Evolutionary conservation across 208 protist genomes (phyloP).

Genomic region (Trypanosoma platydactyli): DNA sequence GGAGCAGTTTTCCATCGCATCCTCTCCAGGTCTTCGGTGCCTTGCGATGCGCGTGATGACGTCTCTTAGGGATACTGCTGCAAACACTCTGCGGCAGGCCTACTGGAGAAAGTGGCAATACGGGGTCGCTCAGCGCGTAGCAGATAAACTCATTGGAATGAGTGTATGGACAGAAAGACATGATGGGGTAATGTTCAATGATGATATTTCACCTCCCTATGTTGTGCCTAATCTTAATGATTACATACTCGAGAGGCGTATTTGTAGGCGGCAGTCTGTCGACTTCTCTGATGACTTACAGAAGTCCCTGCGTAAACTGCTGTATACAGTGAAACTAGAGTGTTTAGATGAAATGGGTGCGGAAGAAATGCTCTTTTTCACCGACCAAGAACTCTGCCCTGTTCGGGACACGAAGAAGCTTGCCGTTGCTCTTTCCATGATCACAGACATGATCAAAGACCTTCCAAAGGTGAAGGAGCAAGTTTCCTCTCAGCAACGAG

Average conservation of each 20-base stretch:
- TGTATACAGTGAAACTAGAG: constrained; percentile 43
- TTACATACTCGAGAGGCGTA: constrained; percentile 30
- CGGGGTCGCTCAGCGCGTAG: constrained; percentile 6
- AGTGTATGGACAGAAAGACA: constrained; percentile 6
- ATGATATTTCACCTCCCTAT: constrained; percentile 42
- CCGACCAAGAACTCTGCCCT: constrained; percentile 37
- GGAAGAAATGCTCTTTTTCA: neutral
- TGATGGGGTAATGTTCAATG: constrained; percentile 20
- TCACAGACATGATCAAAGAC: constrained; percentile 46
- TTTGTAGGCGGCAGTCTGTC: neutral
- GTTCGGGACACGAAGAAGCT: constrained; percentile 46
- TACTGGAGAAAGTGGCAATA: constrained; percentile 23
- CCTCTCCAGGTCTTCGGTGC: neutral
- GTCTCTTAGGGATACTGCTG: neutral
- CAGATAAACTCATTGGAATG: constrained; percentile 13
- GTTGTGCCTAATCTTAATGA: constrained; percentile 32
- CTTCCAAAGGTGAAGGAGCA: constrained; percentile 48
- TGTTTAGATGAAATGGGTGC: neutral
- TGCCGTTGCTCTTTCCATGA: constrained; percentile 40
- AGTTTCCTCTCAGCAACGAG: constrained; percentile 39
- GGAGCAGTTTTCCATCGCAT: neutral
- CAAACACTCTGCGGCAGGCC: neutral
- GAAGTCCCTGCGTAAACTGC: constrained; percentile 41
- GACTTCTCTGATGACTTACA: constrained; percentile 55
- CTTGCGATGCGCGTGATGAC: constrained; percentile 2